Evolutionary conservation across 2,329 filamentous ascomycete genomes (phyloP), one percentile per base, ranked within the genome.

Genomic region (Paecilomyces variotii): DNA sequence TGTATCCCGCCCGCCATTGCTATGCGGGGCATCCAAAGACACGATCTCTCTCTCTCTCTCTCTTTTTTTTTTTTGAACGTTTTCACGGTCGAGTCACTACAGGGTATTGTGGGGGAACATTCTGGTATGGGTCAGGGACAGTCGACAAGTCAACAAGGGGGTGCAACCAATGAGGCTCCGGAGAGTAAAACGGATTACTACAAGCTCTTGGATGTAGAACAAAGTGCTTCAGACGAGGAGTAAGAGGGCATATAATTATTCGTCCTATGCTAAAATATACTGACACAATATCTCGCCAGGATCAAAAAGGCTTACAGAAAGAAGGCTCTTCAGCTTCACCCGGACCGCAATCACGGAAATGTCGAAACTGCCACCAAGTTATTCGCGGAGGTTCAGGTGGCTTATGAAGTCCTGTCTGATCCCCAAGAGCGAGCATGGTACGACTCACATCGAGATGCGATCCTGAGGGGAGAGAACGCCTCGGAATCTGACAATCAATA

Each of bases 371-470:
- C 93, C 2, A 99, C 94, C 1, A 84, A 81, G 64, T 85, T 87
- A 56, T 99, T 99, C 71, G 91, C 94, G 55, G 91, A 97, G 70
- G 82, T 97, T 28, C 93, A 97, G 73, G 84, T 91, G 35, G 94
- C 94, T 53, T 96, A 99, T 72, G 91, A 97, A 73, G 85, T 99
- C n/a, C 83, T 99, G 0, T 96, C 92, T 1, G 94, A 99, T 72
- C 87, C 91, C 10, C 93, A 99, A 72, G 94, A 99, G 73, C 86
- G 94, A 65, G 88, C 92, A 32, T 99, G 94, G 94, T 99, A 99
- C 77, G 93, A 99, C 75, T 91, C 91, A 2, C 94, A 99, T 71
- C 87, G 91, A 61, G 87, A 91, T 65, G 86, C 89, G 55, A 95
- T 97, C 61, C 78, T 97, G 62, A 83, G 84, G 30, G 88, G 87